A percentile compares a stretch with the other conserved stretches of the same genome.
Evolutionary conservation across 208 protist genomes (phyloP).

Genomic region (Trypanosoma platydactyli): DNA sequence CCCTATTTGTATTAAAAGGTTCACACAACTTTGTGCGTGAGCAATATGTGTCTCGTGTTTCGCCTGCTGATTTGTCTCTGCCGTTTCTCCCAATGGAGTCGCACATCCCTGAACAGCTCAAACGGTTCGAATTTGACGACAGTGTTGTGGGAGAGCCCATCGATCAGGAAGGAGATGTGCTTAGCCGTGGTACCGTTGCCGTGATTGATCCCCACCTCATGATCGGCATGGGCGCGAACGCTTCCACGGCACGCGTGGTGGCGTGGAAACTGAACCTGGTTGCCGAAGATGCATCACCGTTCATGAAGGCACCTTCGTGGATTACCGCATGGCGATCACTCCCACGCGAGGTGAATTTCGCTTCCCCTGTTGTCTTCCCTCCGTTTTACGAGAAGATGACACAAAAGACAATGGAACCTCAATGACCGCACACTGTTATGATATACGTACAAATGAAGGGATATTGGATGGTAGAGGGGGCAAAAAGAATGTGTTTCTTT

Average conservation of each 20-base stretch:
- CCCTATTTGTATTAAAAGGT: constrained; percentile 59
- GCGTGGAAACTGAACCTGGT: constrained; percentile 79
- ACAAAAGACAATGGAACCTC: background rate
- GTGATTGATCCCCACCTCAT: constrained; percentile 81
- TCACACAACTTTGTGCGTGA: constrained; percentile 68
- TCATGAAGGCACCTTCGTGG: constrained; percentile 69
- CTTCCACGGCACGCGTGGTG: constrained; percentile 47
- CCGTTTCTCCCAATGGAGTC: constrained; percentile 66
- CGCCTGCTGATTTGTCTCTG: constrained; percentile 38
- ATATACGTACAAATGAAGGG: no score
- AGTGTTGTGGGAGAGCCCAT: constrained; percentile 43
- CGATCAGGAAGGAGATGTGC: constrained; percentile 12
- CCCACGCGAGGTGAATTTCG: constrained; percentile 71
- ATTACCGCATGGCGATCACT: constrained; percentile 76
- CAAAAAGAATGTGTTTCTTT: no score
- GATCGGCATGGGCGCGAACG: constrained; percentile 75
- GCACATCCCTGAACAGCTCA: constrained; percentile 69
- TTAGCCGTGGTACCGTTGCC: constrained; percentile 65
- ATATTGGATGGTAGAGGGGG: background rate
- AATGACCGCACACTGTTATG: background rate
- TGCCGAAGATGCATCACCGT: constrained; percentile 43
- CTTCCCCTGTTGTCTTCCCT: constrained; percentile 74
- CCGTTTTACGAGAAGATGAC: constrained; percentile 35
- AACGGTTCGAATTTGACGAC: constrained; percentile 69
- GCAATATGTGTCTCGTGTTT: constrained; percentile 62